Base-by-base conservation (phyloP, 345 rosid genomes). In the Boechera retrofracta region DNA sequence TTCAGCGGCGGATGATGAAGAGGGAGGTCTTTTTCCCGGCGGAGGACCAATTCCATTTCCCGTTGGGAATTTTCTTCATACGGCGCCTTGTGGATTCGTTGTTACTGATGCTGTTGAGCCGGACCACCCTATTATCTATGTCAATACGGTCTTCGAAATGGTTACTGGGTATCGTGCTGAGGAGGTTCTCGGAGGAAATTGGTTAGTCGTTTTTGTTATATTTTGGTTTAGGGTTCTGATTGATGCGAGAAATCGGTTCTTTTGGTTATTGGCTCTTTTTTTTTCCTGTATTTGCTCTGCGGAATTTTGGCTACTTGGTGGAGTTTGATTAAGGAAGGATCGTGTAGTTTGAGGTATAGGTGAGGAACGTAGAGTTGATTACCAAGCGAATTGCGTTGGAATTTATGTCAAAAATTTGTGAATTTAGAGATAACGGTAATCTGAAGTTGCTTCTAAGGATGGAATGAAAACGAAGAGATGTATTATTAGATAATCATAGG, bases 111-210 rank as follows among this genome's bases (percentile, higher is more conserved):
- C 91, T 7, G 86, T 91, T 7, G 98, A 93, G 77, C 93, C 89
- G 2, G 97, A 91, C 88, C 89, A 87, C 49, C 98, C 97, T 59
- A 82, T 91, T 71, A 89, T 93, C 52, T 93, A 93, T 82, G 91
- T 86, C 80, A 91, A 93, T 54, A 83, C 93, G 42, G 96, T 89
- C 68, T 93, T 93, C 80, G 96, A 93, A 88, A 85, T 79, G 86
- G 85, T 85, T 51, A 89, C 98, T 31, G 98, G 98, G 1, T 93
- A 93, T 69, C 92, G 90, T 16, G 96, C 96, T 7, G 97, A 93
- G 77, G 97, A 91, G 32, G 96, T 93, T 64, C 91, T 91, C 51
- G 98, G 97, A 29, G 87, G 97, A 71, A 93, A 93, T 72, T 93
- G 98, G 97, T 93, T 31, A 81, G 97, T 81, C 35, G 7, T 21